Conservation (phyloP, 495 filamentous ascomycete species). For the Penicillium simplicissimum region DNA sequence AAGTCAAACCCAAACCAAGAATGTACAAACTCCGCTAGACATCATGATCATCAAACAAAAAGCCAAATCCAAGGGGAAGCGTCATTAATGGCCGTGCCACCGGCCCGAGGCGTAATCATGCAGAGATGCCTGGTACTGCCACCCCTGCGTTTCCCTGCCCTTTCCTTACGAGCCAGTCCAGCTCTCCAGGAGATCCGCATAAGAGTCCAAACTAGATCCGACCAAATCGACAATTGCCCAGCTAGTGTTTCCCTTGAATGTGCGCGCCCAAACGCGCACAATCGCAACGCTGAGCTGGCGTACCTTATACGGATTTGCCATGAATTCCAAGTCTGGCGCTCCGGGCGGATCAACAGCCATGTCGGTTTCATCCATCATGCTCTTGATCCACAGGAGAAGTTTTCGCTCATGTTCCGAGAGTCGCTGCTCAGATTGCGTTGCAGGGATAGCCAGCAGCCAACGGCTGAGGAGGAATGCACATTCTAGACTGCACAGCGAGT, state of each 20-base stretch:
- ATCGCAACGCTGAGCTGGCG: conserved; percentile 52
- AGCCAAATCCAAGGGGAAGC: conserved; percentile 8
- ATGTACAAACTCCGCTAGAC: conserved; percentile 24
- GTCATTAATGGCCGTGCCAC: conserved; percentile 14
- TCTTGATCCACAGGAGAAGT: conserved; percentile 65
- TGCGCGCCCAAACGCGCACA: conserved; percentile 54
- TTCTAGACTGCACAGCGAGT: conserved; percentile 56
- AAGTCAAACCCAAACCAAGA: conserved; percentile 6
- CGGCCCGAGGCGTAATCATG: neutral
- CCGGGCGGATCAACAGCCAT: conserved; percentile 58
- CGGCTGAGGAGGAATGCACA: conserved; percentile 55
- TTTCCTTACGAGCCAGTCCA: conserved; percentile 13
- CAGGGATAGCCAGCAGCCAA: conserved; percentile 53
- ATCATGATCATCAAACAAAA: conserved; percentile 17
- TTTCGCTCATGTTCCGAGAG: conserved; percentile 60
- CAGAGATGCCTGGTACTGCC: neutral
- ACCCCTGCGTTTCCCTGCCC: neutral
- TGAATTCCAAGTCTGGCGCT: conserved; percentile 45
- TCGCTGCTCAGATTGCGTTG: conserved; percentile 46
- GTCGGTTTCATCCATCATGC: conserved; percentile 76
- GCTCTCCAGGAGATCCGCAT: conserved; percentile 44
- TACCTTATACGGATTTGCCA: conserved; percentile 48
- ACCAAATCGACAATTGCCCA: conserved; percentile 56
- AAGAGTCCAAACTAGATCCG: conserved; percentile 47
- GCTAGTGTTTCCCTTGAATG: conserved; percentile 57